phyloP scores from a whole-genome alignment of 2,329 filamentous ascomycete species.

The Epicoccum nigrum region DNA sequence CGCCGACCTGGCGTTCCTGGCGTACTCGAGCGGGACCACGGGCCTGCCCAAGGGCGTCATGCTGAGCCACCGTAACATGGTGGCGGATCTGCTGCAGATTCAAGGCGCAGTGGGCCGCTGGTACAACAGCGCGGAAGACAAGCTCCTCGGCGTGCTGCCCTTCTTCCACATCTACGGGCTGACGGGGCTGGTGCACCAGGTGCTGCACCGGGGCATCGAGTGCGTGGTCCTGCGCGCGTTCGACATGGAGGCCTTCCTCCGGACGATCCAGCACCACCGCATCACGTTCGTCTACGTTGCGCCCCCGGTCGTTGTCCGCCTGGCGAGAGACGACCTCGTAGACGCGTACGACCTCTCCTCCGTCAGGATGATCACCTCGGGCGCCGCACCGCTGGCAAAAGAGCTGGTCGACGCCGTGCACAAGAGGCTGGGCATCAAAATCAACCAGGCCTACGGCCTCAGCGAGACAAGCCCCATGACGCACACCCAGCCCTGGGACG shows the following conservation, averaged over 20 bases:
- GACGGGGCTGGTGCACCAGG: constrained; percentile 71
- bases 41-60: constrained; percentile 54
- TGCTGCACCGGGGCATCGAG: constrained; percentile 69
- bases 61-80: constrained; percentile 52
- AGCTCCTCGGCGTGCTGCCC: constrained; percentile 77
- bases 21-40: constrained; percentile 56
- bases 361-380: constrained; percentile 82
- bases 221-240: constrained; percentile 77
- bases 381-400: constrained; percentile 79
- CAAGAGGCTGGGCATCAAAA: constrained; percentile 63
- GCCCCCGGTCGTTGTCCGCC: constrained; percentile 78
- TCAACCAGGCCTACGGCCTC: constrained; percentile 34
- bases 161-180: constrained; percentile 93
- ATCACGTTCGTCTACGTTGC: constrained; percentile 82
- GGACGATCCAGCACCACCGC: constrained; percentile 72
- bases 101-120: constrained; percentile 82
- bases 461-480: constrained; percentile 36
- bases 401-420: constrained; percentile 80
- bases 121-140: constrained; percentile 67
- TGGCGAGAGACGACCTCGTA: constrained; percentile 78
- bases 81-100: constrained; percentile 78
- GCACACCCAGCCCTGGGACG: constrained; percentile 33
- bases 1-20: constrained; percentile 80
- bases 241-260: constrained; percentile 77
- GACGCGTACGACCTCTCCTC: constrained; percentile 78